Evolutionary conservation across 495 filamentous ascomycete species (phyloP), one percentile per base, ranked within the genome.

Genomic region (Trichocladium uniseriatum): DNA sequence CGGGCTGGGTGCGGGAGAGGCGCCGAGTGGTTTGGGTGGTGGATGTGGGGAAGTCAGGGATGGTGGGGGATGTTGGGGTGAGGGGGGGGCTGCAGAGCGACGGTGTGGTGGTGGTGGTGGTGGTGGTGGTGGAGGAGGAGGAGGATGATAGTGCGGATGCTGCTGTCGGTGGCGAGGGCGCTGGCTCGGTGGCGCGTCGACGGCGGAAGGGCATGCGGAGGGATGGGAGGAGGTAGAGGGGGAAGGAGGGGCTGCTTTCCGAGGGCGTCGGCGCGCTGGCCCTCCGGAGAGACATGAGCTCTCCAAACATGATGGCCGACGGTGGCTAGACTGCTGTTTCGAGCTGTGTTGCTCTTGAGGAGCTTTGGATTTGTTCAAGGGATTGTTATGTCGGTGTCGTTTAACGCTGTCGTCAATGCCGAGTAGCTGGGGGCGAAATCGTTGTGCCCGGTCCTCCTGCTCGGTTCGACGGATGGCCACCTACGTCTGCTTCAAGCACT

Each of bases 171-270:
- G 45, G 16, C 18, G 43, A 36, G 22, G 45, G 13, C 1, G 52
- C 22, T 2, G 51, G 39, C 1, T 48, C 41, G 6, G 44, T 38
- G 18, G 48, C 38, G 41, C 60, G 58, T 27, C 64, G 64, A 22
- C 67, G 68, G 36, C 67, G 70, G 51, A 72, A 72, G 22, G 71
- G 68, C 16, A 72, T 51, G 31, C 52, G 60, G 40, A 76, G 58
- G 49, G 66, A 67, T 6, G 74, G 74, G 27, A 77, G 69, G 42
- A 79, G 63, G 52, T 69, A 79, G 40, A 71, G 65, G 28, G 76
- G 63, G 47, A 72, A 78, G 29, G 62, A 62, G 14, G 73, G 51
- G n/a, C 38, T 20, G 35, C 16, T 38, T n/a, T 36, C 20, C 36
- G 54, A 6, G 21, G 53, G 20, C 16, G 41, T 40, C 3, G 52